Evolutionary conservation across 1,284 basidiomycete genomes (phyloP).

Genomic region (Ceratobasidium sp.): DNA sequence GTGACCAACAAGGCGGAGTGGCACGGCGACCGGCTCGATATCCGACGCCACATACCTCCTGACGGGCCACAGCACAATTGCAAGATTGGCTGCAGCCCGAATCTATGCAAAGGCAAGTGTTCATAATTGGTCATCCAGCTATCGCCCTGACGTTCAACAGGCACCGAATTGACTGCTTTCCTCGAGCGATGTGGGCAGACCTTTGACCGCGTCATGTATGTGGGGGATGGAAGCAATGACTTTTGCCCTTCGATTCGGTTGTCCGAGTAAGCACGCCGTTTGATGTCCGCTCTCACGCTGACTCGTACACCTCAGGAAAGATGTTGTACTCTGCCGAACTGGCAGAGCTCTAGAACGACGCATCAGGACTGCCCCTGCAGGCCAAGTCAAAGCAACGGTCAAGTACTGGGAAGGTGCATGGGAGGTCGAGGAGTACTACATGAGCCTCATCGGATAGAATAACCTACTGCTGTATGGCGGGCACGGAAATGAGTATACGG

Average conservation of each 20-base stretch:
- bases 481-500: neutral
- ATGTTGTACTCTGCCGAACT: constrained; percentile 80
- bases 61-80: constrained; percentile 85
- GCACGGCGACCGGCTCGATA: constrained; percentile 78
- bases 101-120: constrained; percentile 95
- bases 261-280: constrained; percentile 66
- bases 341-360: constrained; percentile 81
- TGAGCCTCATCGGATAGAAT: constrained; percentile 13
- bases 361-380: constrained; percentile 72
- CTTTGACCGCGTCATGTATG: constrained; percentile 88
- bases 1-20: constrained; percentile 95
- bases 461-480: neutral
- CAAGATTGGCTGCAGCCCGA: constrained; percentile 89
- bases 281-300: neutral
- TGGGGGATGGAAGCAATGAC: constrained; percentile 96
- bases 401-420: constrained; percentile 92
- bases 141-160: constrained; percentile 58
- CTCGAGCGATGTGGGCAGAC: constrained; percentile 70
- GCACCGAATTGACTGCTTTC: constrained; percentile 89
- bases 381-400: constrained; percentile 75
- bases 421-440: constrained; percentile 82
- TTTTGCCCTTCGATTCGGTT: constrained; percentile 92
- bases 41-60: constrained; percentile 82
- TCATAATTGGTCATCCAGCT: neutral
- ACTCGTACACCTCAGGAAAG: constrained; percentile 65